Conservation (phyloP, 148 eudicot species). For the Gaultheria prostrata region DNA sequence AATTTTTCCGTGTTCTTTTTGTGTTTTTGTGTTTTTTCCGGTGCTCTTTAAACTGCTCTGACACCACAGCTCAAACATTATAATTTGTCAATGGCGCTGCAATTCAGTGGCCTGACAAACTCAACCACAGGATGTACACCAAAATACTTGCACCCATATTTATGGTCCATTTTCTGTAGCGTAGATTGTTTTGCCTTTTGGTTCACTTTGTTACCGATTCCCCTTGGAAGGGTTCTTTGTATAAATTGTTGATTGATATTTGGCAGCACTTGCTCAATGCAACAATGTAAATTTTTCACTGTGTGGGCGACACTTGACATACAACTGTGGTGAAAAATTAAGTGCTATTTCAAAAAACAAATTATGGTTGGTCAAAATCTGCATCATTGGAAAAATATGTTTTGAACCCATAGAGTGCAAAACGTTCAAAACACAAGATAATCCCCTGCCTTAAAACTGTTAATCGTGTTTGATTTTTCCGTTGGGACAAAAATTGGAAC, state of each 20-base stretch:
- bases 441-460: background rate
- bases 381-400: background rate
- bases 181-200: background rate
- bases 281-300: background rate
- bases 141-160: background rate
- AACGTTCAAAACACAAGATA: background rate
- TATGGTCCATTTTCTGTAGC: background rate
- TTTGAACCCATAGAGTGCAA: background rate
- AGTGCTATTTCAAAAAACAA: background rate
- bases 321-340: background rate
- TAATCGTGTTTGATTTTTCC: background rate
- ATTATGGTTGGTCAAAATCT: background rate
- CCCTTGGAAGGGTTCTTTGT: background rate
- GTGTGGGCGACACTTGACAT: too few relatives aligned
- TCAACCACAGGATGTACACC: background rate
- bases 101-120: conserved; percentile 6
- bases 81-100: background rate
- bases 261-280: background rate
- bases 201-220: background rate
- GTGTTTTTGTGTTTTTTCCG: background rate
- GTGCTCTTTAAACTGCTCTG: background rate
- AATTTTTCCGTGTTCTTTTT: background rate
- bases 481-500: background rate
- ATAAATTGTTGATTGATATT: background rate
- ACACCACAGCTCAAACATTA: background rate